Conservation (phyloP, 2,329 filamentous ascomycete species). For the Venturia oleaginea region DNA sequence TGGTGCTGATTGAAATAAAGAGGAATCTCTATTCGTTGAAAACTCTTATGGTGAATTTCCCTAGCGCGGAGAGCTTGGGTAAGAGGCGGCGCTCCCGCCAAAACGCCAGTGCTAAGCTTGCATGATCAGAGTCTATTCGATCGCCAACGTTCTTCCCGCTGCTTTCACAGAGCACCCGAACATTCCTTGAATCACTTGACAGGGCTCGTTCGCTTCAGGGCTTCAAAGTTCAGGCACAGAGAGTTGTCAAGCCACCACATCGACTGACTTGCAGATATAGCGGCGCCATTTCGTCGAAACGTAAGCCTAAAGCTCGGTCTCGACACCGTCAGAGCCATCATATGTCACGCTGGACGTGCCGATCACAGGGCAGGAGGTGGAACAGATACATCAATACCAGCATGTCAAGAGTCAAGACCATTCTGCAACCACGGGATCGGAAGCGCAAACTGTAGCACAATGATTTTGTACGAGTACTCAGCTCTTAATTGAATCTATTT, state of each 20-base stretch:
- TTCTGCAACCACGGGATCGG: neutral
- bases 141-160: conserved; percentile 4
- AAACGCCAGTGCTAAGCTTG: neutral
- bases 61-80: neutral
- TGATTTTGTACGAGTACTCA: neutral
- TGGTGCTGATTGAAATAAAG: neutral
- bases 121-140: neutral
- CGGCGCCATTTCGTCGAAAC: conserved; percentile 3
- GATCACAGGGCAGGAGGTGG: conserved; percentile 3
- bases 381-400: neutral
- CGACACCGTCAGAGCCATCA: conserved; percentile 3
- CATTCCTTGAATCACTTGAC: neutral
- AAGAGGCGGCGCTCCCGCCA: neutral
- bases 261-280: conserved; percentile 5
- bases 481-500: neutral
- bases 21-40: neutral
- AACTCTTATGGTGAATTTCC: neutral
- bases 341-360: conserved; percentile 1
- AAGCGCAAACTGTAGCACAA: neutral
- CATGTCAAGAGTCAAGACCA: conserved; percentile 3
- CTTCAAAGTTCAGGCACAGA: conserved; percentile 2
- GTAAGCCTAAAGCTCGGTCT: neutral
- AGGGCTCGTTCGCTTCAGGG: conserved; percentile 5
- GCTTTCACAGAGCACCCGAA: neutral
- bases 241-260: neutral